Percentiles rank a stretch among this genome's conserved stretches.
Evolutionary conservation across 2,329 filamentous ascomycete species (phyloP).

Genomic region (Penicillium concentricum): DNA sequence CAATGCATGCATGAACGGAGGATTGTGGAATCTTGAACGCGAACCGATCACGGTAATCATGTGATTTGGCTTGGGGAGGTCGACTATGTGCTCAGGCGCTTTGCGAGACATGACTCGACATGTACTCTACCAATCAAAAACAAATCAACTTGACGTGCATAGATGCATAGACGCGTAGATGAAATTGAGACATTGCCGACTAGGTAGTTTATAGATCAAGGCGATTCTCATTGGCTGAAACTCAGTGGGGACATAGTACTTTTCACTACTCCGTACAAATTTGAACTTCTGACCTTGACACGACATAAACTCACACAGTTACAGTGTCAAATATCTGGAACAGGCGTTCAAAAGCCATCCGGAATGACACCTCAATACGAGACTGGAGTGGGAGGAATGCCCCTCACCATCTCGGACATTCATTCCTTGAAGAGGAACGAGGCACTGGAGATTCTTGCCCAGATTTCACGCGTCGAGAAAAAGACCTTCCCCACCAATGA

Average conservation of each 20-base stretch:
- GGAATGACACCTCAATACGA: conserved; percentile 26
- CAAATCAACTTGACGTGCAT: no score
- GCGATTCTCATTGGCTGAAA: not conserved
- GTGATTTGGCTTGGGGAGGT: not conserved
- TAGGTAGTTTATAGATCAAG: not conserved
- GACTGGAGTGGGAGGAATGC: conserved; percentile 6
- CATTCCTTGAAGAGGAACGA: conserved; percentile 38
- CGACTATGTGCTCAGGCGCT: not conserved
- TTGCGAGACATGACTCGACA: not conserved
- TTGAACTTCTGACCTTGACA: not conserved
- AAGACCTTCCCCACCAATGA: conserved; percentile 54
- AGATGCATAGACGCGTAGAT: not conserved
- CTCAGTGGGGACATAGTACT: not conserved
- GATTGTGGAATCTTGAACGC: not conserved
- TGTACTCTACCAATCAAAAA: not conserved
- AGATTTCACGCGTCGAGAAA: conserved; percentile 46
- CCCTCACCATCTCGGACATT: conserved; percentile 34
- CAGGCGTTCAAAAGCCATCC: not conserved
- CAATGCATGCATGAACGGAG: not conserved
- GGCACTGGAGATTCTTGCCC: conserved; percentile 37
- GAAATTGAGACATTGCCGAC: not conserved
- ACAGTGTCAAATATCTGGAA: not conserved
- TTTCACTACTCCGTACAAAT: not conserved
- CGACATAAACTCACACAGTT: not conserved
- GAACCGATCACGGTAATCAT: not conserved